phyloP scores from a whole-genome alignment of 306 rosid genomes.

The Prunus mume region DNA sequence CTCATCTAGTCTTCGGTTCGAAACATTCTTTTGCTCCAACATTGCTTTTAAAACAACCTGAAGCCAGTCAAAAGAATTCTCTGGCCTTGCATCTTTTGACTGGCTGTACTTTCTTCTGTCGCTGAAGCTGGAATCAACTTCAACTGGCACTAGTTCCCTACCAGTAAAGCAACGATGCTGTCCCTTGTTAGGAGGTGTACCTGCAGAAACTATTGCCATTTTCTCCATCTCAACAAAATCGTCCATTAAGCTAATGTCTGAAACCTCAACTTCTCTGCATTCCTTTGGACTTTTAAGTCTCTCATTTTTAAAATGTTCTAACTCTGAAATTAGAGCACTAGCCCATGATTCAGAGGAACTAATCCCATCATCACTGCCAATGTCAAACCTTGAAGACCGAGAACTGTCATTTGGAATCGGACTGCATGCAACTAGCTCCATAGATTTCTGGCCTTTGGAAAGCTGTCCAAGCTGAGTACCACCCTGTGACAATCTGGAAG shows the following conservation, averaged over 20 bases:
- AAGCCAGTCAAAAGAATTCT: constrained; percentile 71
- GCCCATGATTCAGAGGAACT: constrained; percentile 71
- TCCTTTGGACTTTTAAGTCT: constrained; percentile 37
- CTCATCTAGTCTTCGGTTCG: constrained; percentile 61
- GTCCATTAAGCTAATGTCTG: constrained; percentile 52
- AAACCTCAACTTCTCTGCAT: constrained; percentile 29
- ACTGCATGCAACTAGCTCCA: constrained; percentile 39
- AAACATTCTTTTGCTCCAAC: constrained; percentile 44
- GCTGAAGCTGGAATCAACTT: constrained; percentile 25
- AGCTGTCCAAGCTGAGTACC: constrained; percentile 44
- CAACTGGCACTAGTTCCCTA: constrained; percentile 50
- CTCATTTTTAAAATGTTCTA: constrained; percentile 46
- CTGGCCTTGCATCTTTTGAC: constrained; percentile 23
- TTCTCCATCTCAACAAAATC: constrained; percentile 81
- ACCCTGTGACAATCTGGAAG: constrained; percentile 59
- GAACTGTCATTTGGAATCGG: constrained; percentile 39
- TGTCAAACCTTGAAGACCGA: constrained; percentile 38
- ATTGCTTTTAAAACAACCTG: constrained; percentile 68
- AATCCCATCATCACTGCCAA: constrained; percentile 51
- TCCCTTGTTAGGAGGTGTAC: constrained; percentile 25
- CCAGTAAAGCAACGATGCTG: constrained; percentile 30
- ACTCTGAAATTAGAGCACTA: constrained; percentile 45
- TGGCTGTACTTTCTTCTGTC: constrained; percentile 28
- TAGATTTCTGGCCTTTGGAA: constrained; percentile 42
- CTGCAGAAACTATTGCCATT: constrained; percentile 61